phyloP scores from a whole-genome alignment of 2,329 filamentous ascomycete genomes.

The Diaporthe velutina region DNA sequence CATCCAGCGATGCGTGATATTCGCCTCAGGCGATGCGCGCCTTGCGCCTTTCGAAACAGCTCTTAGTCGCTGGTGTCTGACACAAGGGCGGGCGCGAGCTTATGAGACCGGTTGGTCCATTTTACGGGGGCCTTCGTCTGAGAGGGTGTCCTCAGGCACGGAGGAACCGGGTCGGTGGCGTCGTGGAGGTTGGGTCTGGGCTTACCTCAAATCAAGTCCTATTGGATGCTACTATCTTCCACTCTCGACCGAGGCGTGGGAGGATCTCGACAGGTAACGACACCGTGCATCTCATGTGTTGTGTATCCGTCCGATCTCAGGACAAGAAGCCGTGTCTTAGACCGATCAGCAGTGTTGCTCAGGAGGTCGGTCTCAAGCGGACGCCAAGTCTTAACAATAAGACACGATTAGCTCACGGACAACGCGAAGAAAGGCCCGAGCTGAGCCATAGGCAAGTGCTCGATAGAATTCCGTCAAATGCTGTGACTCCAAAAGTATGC shows the following conservation, averaged over 20 bases:
- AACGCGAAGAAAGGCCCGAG: neutral
- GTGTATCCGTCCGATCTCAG: neutral
- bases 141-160: neutral
- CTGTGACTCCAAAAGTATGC: slow-evolving; percentile 36
- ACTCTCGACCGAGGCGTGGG: neutral
- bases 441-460: neutral
- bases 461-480: slow-evolving; percentile 14
- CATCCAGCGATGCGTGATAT: neutral
- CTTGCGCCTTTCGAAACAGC: slow-evolving; percentile 10
- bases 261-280: neutral
- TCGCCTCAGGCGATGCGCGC: neutral
- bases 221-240: neutral
- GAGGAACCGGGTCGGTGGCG: neutral
- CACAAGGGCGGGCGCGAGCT: neutral
- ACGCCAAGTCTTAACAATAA: neutral
- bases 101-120: neutral
- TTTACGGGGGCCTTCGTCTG: neutral
- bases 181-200: neutral
- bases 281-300: neutral
- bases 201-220: neutral
- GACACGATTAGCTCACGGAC: slow-evolving; percentile 2
- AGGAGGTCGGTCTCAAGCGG: neutral
- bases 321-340: neutral
- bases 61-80: neutral
- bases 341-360: neutral